These are phyloP conservation scores for Mytilinidion resinicola DNA, from an alignment of 495 filamentous ascomycete genomes.

Conservation along the genomic window DNA sequence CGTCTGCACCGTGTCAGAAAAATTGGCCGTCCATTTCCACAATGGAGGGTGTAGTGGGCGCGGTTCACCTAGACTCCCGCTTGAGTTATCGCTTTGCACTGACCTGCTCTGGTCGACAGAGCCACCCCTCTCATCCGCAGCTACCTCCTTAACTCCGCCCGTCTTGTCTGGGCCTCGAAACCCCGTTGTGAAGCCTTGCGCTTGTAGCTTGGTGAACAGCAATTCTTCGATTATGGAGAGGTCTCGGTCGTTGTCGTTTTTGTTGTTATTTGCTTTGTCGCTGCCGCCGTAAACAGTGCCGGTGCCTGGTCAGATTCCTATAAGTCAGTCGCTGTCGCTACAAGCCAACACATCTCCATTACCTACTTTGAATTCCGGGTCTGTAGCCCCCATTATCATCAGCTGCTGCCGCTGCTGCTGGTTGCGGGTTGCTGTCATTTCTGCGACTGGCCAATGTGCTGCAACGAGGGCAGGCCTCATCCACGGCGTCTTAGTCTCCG, in stretches of 20 bases:
- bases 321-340: constrained; percentile 2
- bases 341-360: neutral
- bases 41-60: neutral
- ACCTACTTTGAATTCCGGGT: neutral
- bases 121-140: neutral
- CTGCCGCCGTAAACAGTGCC: constrained; percentile 2
- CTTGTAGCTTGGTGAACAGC: constrained; percentile 1
- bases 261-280: neutral
- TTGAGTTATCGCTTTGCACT: neutral
- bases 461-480: constrained; percentile 5
- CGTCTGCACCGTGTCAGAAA: neutral
- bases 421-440: constrained; percentile 2
- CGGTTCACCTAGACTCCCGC: neutral
- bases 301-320: neutral
- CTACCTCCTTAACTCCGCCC: neutral
- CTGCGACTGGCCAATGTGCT: constrained; percentile 4
- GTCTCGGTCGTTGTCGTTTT: neutral
- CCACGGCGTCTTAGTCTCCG: neutral
- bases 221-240: constrained; percentile 2
- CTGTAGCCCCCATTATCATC: neutral
- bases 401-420: neutral
- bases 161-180: neutral
- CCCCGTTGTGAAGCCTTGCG: neutral
- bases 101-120: neutral
- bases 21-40: neutral